Evolutionary conservation across 768 basidiomycete species (phyloP), one percentile per base, ranked within the genome.

Genomic region (Mycena crocata): DNA sequence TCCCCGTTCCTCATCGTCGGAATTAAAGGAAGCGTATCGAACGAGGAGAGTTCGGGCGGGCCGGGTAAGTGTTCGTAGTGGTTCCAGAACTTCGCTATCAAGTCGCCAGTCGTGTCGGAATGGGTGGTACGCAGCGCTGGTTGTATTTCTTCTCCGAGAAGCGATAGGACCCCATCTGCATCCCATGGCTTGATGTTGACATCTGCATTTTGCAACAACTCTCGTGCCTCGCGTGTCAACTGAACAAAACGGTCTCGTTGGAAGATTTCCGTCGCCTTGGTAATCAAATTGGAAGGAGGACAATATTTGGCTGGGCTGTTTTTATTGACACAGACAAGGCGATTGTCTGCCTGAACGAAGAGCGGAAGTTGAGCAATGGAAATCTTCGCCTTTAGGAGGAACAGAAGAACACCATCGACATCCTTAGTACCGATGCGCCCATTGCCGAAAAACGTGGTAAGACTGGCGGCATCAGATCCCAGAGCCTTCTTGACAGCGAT

Each of bases 71-170:
- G 12, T 10, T 19, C 21, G 28, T 60, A 70, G 5, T 0, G 21
- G 24, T 62, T 35, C 71, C 71, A 72, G 40, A 72, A 72, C 7
- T 48, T 48, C 14, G 21, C 14, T 12, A 72, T 70, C 71, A 68
- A 72, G 39, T 23, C 44, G 26, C 23, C 26, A 24, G 28, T 34
- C 35, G 28, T 19, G 24, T 21, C 48, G 61, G 62, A 26, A 66
- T 70, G 69, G 5, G 2, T 12, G 45, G 56, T 48, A 19, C 54
- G 50, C 7, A 55, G 12, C 15, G 63, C 23, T 3, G 42, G 21
- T 32, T 23, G 44, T 23, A 70, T 31, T 3, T 14, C 10, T 32
- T 59, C 21, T 19, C 55, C 7, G 1, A 72, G 8, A 30, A 72
- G 61, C 1, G 45, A 23, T 9, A 72, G 34, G 24, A 60, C 61